Evolutionary conservation across 352 stramenopile genomes (phyloP), one percentile per base, ranked within the genome.

Genomic region (Phytophthora cajani): DNA sequence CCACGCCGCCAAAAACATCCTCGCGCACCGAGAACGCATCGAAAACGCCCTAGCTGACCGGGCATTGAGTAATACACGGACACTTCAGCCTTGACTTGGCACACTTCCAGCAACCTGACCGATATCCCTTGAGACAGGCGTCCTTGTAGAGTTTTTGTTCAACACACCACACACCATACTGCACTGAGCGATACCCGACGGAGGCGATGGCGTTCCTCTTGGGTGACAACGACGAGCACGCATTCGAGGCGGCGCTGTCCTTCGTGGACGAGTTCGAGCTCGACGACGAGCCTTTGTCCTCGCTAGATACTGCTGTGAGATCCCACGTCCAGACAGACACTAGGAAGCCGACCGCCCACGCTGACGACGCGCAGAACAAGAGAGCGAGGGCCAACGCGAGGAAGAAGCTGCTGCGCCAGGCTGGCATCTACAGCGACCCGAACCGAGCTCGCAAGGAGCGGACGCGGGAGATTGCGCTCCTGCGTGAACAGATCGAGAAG

Each of bases 1-100:
- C 19, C 68, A 72, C 14, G 69, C 64, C 8, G 71, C 76, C 0
- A 67, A 68, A 8, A 82, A 84, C 63, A 74, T 82, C 25, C 54
- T 65, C 7, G 58, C 62, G 12, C 79, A 75, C 32, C 69, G 69
- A 10, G 68, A 87, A 62, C 68, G 72, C 58, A 85, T 87, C 12
- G 79, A 84, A 62, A 87, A 87, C 32, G 62, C 69, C 9, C 68
- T 86, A 5, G 56, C 65, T 0, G 68, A 74, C 42, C 54, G 49
- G 53, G 55, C 73, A 9, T 32, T 77, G 30, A 36, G 30, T 36
- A 36, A 36, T 36, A 11, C 6, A 11, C 30, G 30, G 30, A 2
- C 30, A 9, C 30, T 36, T 36, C 30, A 33, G 8, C 30, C 30
- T 33, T 23, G 21, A 23, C 21, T 7, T 33, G 7, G 30, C 30